Evolutionary conservation across 139 green algal genomes (phyloP), one percentile per base, ranked within the genome.

Genomic region (Chlamydomonas sphaeroides): DNA sequence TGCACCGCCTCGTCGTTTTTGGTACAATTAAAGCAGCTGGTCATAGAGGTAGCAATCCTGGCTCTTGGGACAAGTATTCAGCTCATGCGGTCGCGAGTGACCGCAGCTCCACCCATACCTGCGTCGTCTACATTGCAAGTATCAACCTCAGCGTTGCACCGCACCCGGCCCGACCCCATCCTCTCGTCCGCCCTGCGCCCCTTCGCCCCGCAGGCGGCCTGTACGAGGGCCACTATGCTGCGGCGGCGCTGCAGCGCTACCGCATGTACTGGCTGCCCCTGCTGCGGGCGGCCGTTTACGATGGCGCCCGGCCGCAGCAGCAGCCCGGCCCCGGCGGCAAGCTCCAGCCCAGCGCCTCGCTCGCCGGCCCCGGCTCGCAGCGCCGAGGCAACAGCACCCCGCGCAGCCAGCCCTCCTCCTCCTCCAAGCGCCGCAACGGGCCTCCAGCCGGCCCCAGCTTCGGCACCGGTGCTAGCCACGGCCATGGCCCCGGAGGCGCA

Each of bases 201-300:
- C 45, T 53, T 53, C 45, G 11, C 45, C 14, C 56, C 56, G 25
- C 56, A 57, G 68, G 68, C 41, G 68, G 68, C 8, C 68, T 75
- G 15, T 75, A 75, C 21, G 68, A 75, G 42, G 68, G 68, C 1
- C 42, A 61, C 42, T 75, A 75, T 30, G 41, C 68, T 3, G 42
- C 42, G 1, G 30, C 42, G 3, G 68, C 68, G 7, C 28, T 61
- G 42, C 42, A 75, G 30, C 28, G 68, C 30, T 75, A 75, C 15
- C 68, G 68, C 8, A 39, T 61, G 30, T 75, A 75, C 30, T 75
- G 68, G 68, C 68, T 75, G 30, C 68, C 68, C 20, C 68, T 75
- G 4, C 26, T 75, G 68, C 68, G 68, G 7, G 68, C 45, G 0
- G 45, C 42, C 30, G 61, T 42, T 30, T 75, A 75, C 30, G 49